Base-by-base conservation (phyloP, 352 stramenopile species). In the Phytophthora ohioensis region DNA sequence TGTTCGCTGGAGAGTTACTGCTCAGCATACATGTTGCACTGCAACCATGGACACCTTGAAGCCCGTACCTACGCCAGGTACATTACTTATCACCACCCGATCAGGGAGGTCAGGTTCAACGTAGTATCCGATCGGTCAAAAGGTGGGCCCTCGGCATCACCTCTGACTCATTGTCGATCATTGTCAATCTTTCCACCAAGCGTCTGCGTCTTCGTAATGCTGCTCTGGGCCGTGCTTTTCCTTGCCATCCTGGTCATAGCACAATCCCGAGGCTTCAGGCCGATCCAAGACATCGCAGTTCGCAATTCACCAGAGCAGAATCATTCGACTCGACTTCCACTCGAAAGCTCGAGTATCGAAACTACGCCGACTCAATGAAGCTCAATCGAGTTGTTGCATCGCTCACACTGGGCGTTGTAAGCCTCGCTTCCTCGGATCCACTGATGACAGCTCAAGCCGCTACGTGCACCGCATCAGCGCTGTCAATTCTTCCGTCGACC, bases 401-500 rank as follows among this genome's bases (percentile, higher is more conserved):
- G 4, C 12, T 72, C 60, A 47, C 57, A 8, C 36, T 69, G 35
- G 57, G 57, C 10, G 38, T 70, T 21, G 30, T 73, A 35, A 47
- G 71, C 6, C 38, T 76, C 5, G 5, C 47, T 4, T 55, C 57
- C 10, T 62, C 42, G 2, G 35, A 30, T 10, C 54, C 48, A 11
- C 15, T 7, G 9, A 39, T 52, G 51, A 64, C 67, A 67, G 32
- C 38, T 30, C 39, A 66, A 43, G 68, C 63, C 6, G 48, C 69
- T 7, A 74, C 58, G 7, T 79, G 68, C 53, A 69, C 63, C 10
- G 68, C 72, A 27, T 68, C 65, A 13, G 57, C 71, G 12, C 63
- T 81, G 8, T 72, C 75, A 34, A 64, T 71, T 27, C 59, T 87
- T 4, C 73, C 76, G 30, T 64, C 73, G 8, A 78, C 56, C 8